These are phyloP conservation scores for Grammothele lineata DNA, from an alignment of 768 basidiomycete species.

Conservation along the genomic window DNA sequence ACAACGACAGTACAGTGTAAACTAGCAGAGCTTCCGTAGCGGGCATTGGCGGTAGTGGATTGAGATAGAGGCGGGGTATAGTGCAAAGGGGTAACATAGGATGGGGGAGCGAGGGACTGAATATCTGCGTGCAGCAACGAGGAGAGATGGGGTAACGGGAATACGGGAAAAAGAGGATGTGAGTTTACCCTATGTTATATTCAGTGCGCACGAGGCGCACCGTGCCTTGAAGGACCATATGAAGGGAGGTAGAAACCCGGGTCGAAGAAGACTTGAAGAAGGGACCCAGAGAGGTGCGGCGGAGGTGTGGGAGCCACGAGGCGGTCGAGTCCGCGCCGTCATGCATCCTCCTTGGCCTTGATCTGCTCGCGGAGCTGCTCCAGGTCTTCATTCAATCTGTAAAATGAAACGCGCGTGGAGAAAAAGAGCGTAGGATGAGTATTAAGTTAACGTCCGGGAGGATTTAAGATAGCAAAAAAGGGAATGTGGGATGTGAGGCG, in stretches of 20 bases:
- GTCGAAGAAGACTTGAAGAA: conserved; percentile 9
- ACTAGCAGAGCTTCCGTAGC: conserved; percentile 17
- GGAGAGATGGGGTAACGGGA: conserved; percentile 1
- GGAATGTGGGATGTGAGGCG: neutral
- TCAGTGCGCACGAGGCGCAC: neutral
- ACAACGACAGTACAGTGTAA: conserved; percentile 17
- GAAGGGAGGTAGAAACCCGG: conserved; percentile 3
- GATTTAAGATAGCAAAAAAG: conserved; percentile 6
- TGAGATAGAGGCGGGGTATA: conserved; percentile 13
- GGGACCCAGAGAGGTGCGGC: conserved; percentile 7
- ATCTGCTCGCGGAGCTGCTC: conserved; percentile 43
- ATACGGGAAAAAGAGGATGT: conserved; percentile 16
- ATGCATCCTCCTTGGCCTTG: conserved; percentile 27
- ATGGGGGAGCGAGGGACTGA: neutral
- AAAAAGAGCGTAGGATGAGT: conserved; percentile 17
- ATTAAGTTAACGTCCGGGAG: conserved; percentile 15
- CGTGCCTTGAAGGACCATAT: too few relatives aligned
- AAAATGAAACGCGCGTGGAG: conserved; percentile 6
- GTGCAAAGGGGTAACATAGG: conserved; percentile 18
- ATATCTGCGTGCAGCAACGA: conserved; percentile 3
- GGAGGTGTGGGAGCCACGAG: conserved; percentile 28
- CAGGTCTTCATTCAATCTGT: conserved; percentile 68
- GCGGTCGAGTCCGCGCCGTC: conserved; percentile 17
- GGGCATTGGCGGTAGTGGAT: conserved; percentile 9
- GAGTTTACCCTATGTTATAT: conserved; percentile 4